Evolutionary conservation across 371 early-diverging fungal genomes (phyloP).

Genomic region (Mucor sp.): DNA sequence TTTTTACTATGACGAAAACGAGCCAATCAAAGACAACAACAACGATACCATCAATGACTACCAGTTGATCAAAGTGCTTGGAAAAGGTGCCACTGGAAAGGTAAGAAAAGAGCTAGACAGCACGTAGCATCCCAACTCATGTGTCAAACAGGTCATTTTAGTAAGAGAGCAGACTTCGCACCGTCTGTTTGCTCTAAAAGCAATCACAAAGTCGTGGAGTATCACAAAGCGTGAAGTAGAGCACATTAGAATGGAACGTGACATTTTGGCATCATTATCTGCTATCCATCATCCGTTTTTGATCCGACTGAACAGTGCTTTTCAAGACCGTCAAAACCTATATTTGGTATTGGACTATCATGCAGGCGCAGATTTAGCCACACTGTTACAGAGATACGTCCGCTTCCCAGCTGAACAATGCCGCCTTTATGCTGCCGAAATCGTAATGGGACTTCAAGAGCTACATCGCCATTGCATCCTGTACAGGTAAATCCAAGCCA

Average conservation of each 20-base stretch:
- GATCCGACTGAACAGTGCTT: constrained; percentile 87
- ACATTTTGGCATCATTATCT: constrained; percentile 50
- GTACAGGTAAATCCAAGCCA: constrained; percentile 57
- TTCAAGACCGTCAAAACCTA: constrained; percentile 88
- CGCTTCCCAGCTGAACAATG: constrained; percentile 47
- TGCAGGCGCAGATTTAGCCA: constrained; percentile 80
- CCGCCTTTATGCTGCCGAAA: constrained; percentile 77
- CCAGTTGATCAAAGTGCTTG: constrained; percentile 57
- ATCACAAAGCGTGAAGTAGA: constrained; percentile 86
- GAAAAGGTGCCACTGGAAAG: constrained; percentile 65
- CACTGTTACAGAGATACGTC: constrained; percentile 33
- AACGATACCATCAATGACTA: constrained; percentile 42
- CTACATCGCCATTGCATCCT: constrained; percentile 77
- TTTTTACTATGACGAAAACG: neutral
- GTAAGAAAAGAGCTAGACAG: constrained; percentile 8
- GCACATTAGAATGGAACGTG: constrained; percentile 50
- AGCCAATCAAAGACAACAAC: neutral
- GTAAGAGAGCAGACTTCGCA: constrained; percentile 74
- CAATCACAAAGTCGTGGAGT: constrained; percentile 91
- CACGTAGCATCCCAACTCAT: neutral
- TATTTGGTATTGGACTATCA: constrained; percentile 93
- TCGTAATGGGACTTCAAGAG: constrained; percentile 75
- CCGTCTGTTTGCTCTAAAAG: constrained; percentile 91
- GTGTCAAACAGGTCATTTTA: constrained; percentile 62
- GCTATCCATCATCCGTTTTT: constrained; percentile 87